Percentiles rank a stretch among this genome's conserved stretches.
phyloP scores from a whole-genome alignment of 2,329 filamentous ascomycete genomes.

The Aureobasidium subglaciale region DNA sequence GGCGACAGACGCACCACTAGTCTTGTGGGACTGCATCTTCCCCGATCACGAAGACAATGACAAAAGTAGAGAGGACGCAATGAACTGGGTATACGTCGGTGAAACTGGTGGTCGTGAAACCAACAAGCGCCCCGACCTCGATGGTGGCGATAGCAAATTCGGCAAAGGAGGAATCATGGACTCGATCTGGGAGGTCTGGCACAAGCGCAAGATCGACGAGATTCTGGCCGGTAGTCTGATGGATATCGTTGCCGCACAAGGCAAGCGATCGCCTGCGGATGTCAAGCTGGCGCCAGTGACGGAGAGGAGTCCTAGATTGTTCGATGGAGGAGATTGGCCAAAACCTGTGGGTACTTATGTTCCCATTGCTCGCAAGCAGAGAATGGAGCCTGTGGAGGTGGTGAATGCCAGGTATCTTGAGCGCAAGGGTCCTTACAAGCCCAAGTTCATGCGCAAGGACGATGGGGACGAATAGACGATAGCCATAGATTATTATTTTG shows the following conservation, averaged over 20 bases:
- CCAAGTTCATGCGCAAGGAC: slow-evolving; percentile 19
- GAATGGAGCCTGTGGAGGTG: slow-evolving; percentile 53
- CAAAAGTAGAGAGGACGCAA: slow-evolving; percentile 45
- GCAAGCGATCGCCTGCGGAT: slow-evolving; percentile 22
- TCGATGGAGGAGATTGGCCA: slow-evolving; percentile 50
- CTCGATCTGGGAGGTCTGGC: slow-evolving; percentile 76
- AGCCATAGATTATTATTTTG: slow-evolving; percentile 34
- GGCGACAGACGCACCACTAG: slow-evolving; percentile 81
- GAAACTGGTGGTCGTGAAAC: slow-evolving; percentile 47
- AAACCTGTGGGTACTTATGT: slow-evolving; percentile 52
- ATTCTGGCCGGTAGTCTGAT: slow-evolving; percentile 69
- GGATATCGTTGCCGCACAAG: slow-evolving; percentile 47
- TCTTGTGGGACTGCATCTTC: slow-evolving; percentile 95
- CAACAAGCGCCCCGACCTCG: slow-evolving; percentile 23
- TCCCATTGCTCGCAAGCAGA: slow-evolving; percentile 48
- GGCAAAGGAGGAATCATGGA: slow-evolving; percentile 62
- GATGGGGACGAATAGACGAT: slow-evolving; percentile 24
- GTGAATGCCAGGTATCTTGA: slow-evolving; percentile 54
- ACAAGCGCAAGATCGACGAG: slow-evolving; percentile 82
- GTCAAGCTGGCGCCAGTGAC: slow-evolving; percentile 13
- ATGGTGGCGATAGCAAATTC: slow-evolving; percentile 52
- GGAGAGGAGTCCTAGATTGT: slow-evolving; percentile 44
- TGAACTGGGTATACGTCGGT: slow-evolving; percentile 75
- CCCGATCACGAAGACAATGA: slow-evolving; percentile 25
- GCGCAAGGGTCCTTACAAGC: slow-evolving; percentile 40